Conservation (phyloP, 2,329 filamentous ascomycete genomes). For the Neofusicoccum umdonicola region DNA sequence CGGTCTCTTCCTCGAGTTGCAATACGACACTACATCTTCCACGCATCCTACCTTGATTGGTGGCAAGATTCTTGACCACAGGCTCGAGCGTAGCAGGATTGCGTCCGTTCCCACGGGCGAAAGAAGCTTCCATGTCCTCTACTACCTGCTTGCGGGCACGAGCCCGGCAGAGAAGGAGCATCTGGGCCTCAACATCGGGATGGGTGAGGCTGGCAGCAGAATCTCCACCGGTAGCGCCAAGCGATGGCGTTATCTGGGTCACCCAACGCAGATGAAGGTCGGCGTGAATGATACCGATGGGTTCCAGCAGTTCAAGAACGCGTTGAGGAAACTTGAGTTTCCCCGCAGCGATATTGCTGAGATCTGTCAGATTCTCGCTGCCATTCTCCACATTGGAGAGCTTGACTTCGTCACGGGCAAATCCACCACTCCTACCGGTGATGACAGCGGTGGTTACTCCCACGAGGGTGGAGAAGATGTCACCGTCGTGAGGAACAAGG, state of each 20-base stretch:
- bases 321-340: constrained; percentile 90
- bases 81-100: constrained; percentile 87
- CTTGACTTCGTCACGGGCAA: constrained; percentile 86
- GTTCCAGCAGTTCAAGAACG: constrained; percentile 97
- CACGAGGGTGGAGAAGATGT: constrained; percentile 86
- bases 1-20: constrained; percentile 90
- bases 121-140: constrained; percentile 92
- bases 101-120: constrained; percentile 91
- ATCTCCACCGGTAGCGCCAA: constrained; percentile 62
- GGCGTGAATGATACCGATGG: constrained; percentile 95
- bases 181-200: constrained; percentile 65
- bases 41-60: constrained; percentile 86
- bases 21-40: constrained; percentile 87
- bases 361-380: constrained; percentile 90
- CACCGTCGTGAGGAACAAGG: constrained; percentile 90
- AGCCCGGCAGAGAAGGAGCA: constrained; percentile 87
- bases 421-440: constrained; percentile 72
- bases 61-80: constrained; percentile 90
- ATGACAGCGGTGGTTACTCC: constrained; percentile 94
- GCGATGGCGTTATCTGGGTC: constrained; percentile 93
- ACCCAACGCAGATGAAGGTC: constrained; percentile 94
- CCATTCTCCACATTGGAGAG: constrained; percentile 95
- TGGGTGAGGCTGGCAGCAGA: constrained; percentile 52
- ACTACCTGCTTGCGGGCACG: constrained; percentile 91
- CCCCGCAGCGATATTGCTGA: constrained; percentile 91